A percentile compares a stretch with the other conserved stretches of the same genome.
phyloP scores from a whole-genome alignment of 495 filamentous ascomycete genomes.

The Aspergillus bridgeri region DNA sequence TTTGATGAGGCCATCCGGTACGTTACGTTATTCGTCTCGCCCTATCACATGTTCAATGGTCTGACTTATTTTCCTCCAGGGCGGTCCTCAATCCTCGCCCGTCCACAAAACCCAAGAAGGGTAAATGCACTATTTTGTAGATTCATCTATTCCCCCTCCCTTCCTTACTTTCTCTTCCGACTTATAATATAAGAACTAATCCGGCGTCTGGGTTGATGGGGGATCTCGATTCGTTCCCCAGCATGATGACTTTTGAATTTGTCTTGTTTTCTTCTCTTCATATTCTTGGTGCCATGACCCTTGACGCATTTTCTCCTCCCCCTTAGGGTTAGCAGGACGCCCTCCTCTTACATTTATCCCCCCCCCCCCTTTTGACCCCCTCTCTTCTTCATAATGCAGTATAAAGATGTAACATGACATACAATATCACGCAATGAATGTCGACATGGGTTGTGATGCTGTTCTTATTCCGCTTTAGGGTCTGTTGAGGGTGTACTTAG shows the following conservation, averaged over 20 bases:
- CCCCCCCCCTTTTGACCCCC: background rate
- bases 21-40: constrained; percentile 11
- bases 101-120: constrained; percentile 57
- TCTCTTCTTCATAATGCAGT: constrained; percentile 21
- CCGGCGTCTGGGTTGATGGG: constrained; percentile 39
- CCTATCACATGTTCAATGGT: background rate
- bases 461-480: background rate
- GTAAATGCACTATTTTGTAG: constrained; percentile 78
- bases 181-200: constrained; percentile 45
- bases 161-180: constrained; percentile 10
- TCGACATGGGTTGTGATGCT: constrained; percentile 8
- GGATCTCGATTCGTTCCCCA: constrained; percentile 20
- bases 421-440: constrained; percentile 24
- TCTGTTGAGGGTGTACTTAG: background rate
- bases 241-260: constrained; percentile 32
- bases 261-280: constrained; percentile 14
- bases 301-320: constrained; percentile 9
- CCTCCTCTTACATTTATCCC: constrained; percentile 1
- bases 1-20: constrained; percentile 98
- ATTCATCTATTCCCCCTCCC: constrained; percentile 8
- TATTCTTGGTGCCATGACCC: background rate
- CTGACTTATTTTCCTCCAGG: constrained; percentile 51
- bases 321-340: constrained; percentile 18
- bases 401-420: constrained; percentile 30
- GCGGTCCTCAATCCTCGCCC: constrained; percentile 81